Base-by-base conservation (phyloP, 495 filamentous ascomycete species). In the Neurospora tetraspora region DNA sequence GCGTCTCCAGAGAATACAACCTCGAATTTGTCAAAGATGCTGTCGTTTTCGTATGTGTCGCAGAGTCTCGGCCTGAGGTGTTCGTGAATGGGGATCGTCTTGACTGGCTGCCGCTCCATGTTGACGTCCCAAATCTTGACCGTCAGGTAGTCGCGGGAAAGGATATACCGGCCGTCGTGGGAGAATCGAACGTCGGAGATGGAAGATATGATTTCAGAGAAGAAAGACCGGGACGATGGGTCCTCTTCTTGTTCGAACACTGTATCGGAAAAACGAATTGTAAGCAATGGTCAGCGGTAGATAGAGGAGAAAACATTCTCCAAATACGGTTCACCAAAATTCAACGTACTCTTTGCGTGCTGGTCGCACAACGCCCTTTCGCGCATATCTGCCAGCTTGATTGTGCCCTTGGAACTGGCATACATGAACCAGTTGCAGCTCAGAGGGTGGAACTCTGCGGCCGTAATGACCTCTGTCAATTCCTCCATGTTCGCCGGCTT, bases 351-450 rank as follows among this genome's bases (percentile, higher is more conserved):
- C 82, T 99, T 99, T 31, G 93, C 90, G 79, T 99, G 96, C 77
- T 96, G 89, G 80, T 99, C 96, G 81, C 96, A 99, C 71, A 99
- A 85, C 42, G 96, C 96, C 73, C 94, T 95, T 85, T 97, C 91
- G 73, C 96, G 87, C 96, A 99, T 99, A 79, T 99, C 96, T 39
- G 96, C 96, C 71, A 99, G 86, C 85, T 99, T 99, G 85, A 99
- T 98, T 12, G 96, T 99, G 71, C 96, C 96, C 82, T 99, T 99
- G 69, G 94, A 98, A 80, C 95, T 98, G 72, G 96, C 96, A 80
- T 99, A 99, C 96, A 99, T 99, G 83, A 99, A 99, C 94, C 93
- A 97, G 82, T 99, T 99, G 85, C 96, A 99, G 85, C 95, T 97
- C 77, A 90, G 86, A 37, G 96, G 96, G 80, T 99, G 96, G 80